A percentile compares a stretch with the other conserved stretches of the same genome.
Conservation (phyloP, 768 basidiomycete genomes). For the Amanita polypyramis region DNA sequence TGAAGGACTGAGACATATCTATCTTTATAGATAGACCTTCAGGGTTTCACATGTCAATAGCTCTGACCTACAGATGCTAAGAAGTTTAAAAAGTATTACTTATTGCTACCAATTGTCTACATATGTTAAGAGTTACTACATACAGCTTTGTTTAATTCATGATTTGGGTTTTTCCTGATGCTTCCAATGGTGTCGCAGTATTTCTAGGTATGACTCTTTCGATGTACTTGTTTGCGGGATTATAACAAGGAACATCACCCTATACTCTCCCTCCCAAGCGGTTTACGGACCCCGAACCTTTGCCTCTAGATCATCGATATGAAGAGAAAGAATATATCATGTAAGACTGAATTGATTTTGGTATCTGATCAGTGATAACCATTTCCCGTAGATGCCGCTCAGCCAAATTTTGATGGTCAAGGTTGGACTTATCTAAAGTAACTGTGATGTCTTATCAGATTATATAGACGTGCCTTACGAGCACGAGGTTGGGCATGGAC, state of each 20-base stretch:
- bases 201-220: constrained; percentile 42
- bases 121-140: too few relatives aligned
- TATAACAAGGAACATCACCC: constrained; percentile 20
- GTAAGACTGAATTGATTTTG: constrained; percentile 16
- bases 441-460: background rate
- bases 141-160: too few relatives aligned
- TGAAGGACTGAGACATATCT: too few relatives aligned
- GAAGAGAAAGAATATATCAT: constrained; percentile 50
- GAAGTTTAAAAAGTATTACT: too few relatives aligned
- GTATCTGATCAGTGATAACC: background rate
- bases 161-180: too few relatives aligned
- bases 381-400: constrained; percentile 36
- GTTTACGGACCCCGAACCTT: constrained; percentile 50
- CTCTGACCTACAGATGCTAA: too few relatives aligned
- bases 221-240: background rate
- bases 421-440: background rate
- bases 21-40: too few relatives aligned
- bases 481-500: constrained; percentile 56
- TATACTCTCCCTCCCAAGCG: constrained; percentile 57
- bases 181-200: constrained; percentile 48
- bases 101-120: too few relatives aligned
- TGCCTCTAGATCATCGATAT: constrained; percentile 47
- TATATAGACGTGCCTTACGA: constrained; percentile 28
- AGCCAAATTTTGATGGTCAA: constrained; percentile 60
- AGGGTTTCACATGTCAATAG: too few relatives aligned